A percentile compares a stretch with the other conserved stretches of the same genome.
Evolutionary conservation across 2,329 filamentous ascomycete genomes (phyloP).

Genomic region (Chalaropsis ovoidea): DNA sequence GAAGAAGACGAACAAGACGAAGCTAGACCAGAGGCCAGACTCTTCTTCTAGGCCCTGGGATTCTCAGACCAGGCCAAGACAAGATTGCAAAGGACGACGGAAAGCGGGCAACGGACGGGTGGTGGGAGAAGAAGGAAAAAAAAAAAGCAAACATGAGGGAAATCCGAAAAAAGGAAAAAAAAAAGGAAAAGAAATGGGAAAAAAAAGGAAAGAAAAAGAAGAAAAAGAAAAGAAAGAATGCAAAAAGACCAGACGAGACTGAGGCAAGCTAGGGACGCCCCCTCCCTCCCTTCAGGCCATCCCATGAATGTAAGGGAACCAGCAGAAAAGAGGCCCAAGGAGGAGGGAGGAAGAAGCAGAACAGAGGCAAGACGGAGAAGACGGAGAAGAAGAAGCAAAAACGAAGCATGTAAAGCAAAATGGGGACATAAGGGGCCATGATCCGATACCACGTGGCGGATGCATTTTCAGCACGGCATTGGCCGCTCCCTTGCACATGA

Average conservation of each 20-base stretch:
- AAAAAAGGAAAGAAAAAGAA: conserved; percentile 2
- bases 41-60: too few relatives aligned
- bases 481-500: conserved; percentile 2
- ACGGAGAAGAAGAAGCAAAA: not conserved
- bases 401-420: conserved; percentile 2
- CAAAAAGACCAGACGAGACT: conserved; percentile 11
- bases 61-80: too few relatives aligned
- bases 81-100: too few relatives aligned
- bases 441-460: conserved; percentile 11
- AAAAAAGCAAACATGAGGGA: too few relatives aligned
- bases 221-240: not conserved
- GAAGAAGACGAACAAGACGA: too few relatives aligned
- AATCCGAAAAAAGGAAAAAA: not conserved
- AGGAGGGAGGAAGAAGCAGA: too few relatives aligned
- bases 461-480: conserved; percentile 14
- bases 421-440: not conserved
- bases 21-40: too few relatives aligned
- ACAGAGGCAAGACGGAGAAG: not conserved
- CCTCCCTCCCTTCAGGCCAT: not conserved
- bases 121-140: too few relatives aligned
- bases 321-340: not conserved
- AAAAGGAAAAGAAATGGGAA: not conserved
- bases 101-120: too few relatives aligned
- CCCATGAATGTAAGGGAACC: not conserved
- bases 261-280: not conserved